phyloP scores from a whole-genome alignment of 73 alveolate species.

The Uronychia binucleata region DNA sequence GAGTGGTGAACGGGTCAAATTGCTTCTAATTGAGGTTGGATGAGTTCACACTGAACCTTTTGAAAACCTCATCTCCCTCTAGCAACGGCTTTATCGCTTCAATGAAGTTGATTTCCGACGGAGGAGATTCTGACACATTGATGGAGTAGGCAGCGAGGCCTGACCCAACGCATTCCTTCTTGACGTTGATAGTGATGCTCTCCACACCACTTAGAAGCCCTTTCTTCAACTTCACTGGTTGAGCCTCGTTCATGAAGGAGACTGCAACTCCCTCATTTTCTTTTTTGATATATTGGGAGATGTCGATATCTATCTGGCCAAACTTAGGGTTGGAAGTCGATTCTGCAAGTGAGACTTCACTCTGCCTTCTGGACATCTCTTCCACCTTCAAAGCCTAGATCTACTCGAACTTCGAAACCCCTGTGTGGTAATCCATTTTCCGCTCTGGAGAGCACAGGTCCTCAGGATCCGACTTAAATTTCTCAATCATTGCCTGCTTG shows the following conservation, averaged over 20 bases:
- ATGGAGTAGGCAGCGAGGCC: not conserved
- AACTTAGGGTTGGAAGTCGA: not conserved
- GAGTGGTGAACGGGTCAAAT: constrained; percentile 37
- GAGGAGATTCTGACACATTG: not conserved
- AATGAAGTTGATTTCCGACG: constrained; percentile 14
- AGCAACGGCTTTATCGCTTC: constrained; percentile 30
- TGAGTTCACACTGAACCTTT: constrained; percentile 43
- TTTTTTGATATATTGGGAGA: not conserved
- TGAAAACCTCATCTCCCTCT: constrained; percentile 49
- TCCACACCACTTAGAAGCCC: not conserved
- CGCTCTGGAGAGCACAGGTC: not conserved
- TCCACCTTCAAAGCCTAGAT: not conserved
- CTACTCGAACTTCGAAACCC: not conserved
- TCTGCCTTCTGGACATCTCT: not conserved
- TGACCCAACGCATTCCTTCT: not conserved
- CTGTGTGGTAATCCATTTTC: not conserved
- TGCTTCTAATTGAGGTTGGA: constrained; percentile 30
- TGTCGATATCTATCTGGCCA: not conserved
- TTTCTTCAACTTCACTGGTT: not conserved
- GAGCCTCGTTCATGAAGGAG: no score
- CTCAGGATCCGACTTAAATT: constrained; percentile 19
- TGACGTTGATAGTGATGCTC: not conserved
- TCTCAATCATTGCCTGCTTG: constrained; percentile 33
- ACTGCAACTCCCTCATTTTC: not conserved
- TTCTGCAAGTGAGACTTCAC: not conserved